Base-by-base conservation (phyloP, 148 eudicot species). In the Agrostemma githago region DNA sequence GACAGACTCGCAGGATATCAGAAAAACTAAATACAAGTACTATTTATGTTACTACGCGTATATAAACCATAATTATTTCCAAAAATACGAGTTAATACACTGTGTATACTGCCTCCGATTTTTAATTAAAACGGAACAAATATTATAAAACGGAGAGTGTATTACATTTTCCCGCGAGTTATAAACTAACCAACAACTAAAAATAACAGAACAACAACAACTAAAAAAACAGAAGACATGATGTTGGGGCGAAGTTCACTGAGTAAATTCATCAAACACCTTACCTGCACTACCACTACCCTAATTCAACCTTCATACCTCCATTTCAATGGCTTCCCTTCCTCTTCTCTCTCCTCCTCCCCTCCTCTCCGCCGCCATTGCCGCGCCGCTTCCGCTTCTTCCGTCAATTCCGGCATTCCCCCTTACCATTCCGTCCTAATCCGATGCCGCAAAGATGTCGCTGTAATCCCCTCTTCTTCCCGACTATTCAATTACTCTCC, bases 251-350 rank as follows among this genome's bases (percentile, higher is more conserved):
- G 73, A 54, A 41, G 21, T 69, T 71, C 82, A 67, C 7, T 78
- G 65, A 65, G 90, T 72, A 86, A 86, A 86, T 89, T 92, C 83
- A 20, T 86, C 96, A 90, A 92, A 87, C 98, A 87, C 84, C 88
- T 92, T 72, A 38, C 80, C 10, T 80, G 81, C 93, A 76, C 71
- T 15, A 19, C 14, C 73, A 66, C 10, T 19, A 51, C 53, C 73
- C 80, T 42, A 38, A 74, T 72, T 58, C 71, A 57, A 19, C 62
- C n/a, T 39, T 68, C 86, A 63, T 20, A 72, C 67, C 78, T 38
- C 48, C 73, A 38, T 78, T 42, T 78, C 61, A 79, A 66, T 74
- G 77, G 6, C 65, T 51, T 51, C 16, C 79, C 66, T 53, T 59
- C 79, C 41, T 76, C 69, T 11, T 72, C 42, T 7, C 76, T 65